Base-by-base conservation (phyloP, 2,329 filamentous ascomycete species). In the Sporothrix schenckii region DNA sequence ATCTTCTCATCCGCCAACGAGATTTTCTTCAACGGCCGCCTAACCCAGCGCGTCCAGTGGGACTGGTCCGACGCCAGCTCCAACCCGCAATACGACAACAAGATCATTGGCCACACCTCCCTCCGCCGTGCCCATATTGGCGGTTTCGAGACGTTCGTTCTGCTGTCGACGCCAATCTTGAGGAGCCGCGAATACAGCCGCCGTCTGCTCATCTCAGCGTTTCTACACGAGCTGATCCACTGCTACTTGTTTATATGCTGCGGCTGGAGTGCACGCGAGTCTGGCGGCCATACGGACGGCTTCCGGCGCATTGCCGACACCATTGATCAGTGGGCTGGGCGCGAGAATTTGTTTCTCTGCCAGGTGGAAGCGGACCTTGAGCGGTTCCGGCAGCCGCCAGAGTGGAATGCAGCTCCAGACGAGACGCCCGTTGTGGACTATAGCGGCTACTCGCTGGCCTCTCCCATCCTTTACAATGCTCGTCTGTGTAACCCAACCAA, bases 221-320 rank as follows among this genome's bases (percentile, higher is more conserved):
- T 91, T 73, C 75, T 91, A 61, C 88, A 90, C 75, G 88, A 91
- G 78, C 83, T 90, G 74, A 88, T 90, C 63, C 88, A 90, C 78
- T 88, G 87, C 77, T 90, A 89, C 75, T 80, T 90, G 19, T 90
- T 90, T 73, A 84, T 90, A 70, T 81, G 80, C 67, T 89, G 87
- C 74, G 88, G 88, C 4, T 85, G 88, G 76, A 81, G 83, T 56
- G 87, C 87, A 0, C 80, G 83, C 49, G 79, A 81, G 30, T 80
- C 82, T 54, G 87, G 87, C 13, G 88, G 88, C 0, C 88, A 90
- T 73, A 90, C 88, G 1, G 76, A 80, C 1, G 88, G 87, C 1
- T 90, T 90, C 74, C 80, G 81, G 39, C 80, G 80, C 60, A 89
- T 90, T 72, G 88, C 87, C 39, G 80, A 79, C 34, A 78, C 86